A percentile compares a stretch with the other conserved stretches of the same genome.
These are phyloP conservation scores for Omphalea diandra DNA, from an alignment of 441 rosid species.

Conservation along the genomic window DNA sequence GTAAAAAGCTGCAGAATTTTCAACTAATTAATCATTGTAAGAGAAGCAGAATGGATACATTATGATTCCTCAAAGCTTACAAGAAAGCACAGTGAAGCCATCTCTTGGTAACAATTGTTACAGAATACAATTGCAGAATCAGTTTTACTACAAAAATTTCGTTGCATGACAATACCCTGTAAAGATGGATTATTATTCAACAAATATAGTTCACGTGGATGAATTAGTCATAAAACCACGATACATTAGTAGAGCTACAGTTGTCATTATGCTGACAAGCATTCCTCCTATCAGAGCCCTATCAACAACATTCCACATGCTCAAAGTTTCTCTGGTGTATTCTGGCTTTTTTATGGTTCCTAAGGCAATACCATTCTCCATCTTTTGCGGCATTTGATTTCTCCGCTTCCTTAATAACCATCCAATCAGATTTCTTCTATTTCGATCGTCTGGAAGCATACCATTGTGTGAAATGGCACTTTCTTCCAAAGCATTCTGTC, in stretches of 20 bases:
- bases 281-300: conserved; percentile 64
- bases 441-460: conserved; percentile 30
- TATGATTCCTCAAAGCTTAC: not conserved
- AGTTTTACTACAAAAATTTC: not conserved
- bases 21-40: not conserved
- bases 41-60: not conserved
- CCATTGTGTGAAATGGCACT: conserved; percentile 24
- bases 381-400: conserved; percentile 25
- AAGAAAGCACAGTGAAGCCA: not conserved
- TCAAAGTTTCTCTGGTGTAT: conserved; percentile 20
- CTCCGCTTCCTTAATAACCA: conserved; percentile 52
- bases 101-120: not conserved
- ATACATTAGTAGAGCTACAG: conserved; percentile 45
- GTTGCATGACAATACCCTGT: not conserved
- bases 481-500: conserved; percentile 30
- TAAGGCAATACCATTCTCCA: conserved; percentile 24
- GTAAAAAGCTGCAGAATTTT: not conserved
- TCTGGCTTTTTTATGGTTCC: conserved; percentile 38
- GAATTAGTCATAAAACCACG: conserved; percentile 37
- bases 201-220: conserved; percentile 20
- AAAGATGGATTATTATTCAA: conserved; percentile 2
- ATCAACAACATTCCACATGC: conserved; percentile 48
- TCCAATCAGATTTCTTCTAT: conserved; percentile 36
- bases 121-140: not conserved
- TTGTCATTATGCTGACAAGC: conserved; percentile 52